These are phyloP conservation scores for Populus hybrid DNA, from an alignment of 441 rosid species.

Conservation along the genomic window DNA sequence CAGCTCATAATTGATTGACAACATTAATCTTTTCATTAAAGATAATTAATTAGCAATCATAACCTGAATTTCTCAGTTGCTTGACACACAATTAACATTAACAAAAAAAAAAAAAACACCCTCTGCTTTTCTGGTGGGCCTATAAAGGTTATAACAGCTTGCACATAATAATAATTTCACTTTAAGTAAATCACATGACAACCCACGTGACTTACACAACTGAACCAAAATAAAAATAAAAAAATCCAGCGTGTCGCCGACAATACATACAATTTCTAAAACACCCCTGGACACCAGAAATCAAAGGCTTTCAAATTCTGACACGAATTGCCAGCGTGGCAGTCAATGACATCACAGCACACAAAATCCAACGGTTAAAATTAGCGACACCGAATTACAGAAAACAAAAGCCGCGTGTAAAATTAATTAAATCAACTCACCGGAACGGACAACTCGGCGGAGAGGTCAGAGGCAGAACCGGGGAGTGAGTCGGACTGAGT, in stretches of 20 bases:
- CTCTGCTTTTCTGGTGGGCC: background rate
- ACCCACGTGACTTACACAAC: constrained; percentile 45
- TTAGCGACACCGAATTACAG: background rate
- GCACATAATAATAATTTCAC: constrained; percentile 1
- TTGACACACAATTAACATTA: background rate
- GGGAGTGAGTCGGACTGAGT: constrained; percentile 59
- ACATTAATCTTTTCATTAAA: background rate
- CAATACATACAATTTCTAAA: constrained; percentile 16
- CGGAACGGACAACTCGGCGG: constrained; percentile 74
- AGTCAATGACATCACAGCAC: constrained; percentile 20
- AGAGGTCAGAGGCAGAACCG: constrained; percentile 54
- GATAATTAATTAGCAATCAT: background rate
- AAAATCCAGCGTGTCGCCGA: constrained; percentile 34
- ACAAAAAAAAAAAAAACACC: background rate
- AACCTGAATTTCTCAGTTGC: background rate
- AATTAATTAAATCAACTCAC: constrained; percentile 30
- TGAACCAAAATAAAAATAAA: constrained; percentile 1
- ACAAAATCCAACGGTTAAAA: constrained; percentile 11
- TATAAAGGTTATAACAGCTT: background rate
- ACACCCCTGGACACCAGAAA: background rate
- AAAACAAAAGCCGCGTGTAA: background rate
- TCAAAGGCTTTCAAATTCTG: background rate
- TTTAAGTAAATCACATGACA: constrained; percentile 29
- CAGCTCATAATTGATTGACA: background rate
- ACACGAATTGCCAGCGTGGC: constrained; percentile 15